Evolutionary conservation across 345 rosid genomes (phyloP).

Genomic region (Excoecaria cochinchinensis): DNA sequence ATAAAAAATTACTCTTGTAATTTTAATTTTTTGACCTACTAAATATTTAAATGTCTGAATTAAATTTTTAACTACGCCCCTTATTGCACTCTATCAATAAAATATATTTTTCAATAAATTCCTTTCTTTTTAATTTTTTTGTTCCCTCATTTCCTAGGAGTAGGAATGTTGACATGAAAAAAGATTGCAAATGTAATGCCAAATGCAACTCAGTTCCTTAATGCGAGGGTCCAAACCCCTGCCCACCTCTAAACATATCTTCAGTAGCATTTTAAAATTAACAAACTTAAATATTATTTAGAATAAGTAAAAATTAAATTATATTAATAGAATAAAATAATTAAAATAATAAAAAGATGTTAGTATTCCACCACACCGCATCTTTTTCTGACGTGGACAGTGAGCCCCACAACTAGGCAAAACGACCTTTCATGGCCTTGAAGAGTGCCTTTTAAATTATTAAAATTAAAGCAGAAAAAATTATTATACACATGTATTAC

Average conservation of each 20-base stretch:
- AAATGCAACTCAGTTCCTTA: conserved; percentile 11
- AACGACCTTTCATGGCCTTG: conserved; percentile 29
- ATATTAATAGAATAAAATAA: background rate
- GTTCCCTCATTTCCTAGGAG: too few relatives aligned
- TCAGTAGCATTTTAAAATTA: background rate
- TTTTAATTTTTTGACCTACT: too few relatives aligned
- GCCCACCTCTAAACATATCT: background rate
- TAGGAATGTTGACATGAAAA: too few relatives aligned
- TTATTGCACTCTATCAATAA: too few relatives aligned
- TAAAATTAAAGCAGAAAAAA: background rate
- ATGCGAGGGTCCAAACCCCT: conserved; percentile 3
- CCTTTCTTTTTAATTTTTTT: too few relatives aligned
- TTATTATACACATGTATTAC: conserved; percentile 30
- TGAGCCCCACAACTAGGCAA: background rate
- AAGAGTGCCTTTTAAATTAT: conserved; percentile 17
- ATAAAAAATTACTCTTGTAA: too few relatives aligned
- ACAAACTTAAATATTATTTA: too few relatives aligned
- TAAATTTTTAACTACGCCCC: too few relatives aligned
- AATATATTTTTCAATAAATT: too few relatives aligned
- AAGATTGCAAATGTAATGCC: background rate
- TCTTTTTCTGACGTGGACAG: conserved; percentile 31
- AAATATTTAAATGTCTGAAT: too few relatives aligned
- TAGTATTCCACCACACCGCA: conserved; percentile 22
- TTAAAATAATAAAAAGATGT: conserved; percentile 14
- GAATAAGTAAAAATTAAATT: background rate